Conservation (phyloP, 2,329 filamentous ascomycete genomes). For the Emericellopsis atlantica region DNA sequence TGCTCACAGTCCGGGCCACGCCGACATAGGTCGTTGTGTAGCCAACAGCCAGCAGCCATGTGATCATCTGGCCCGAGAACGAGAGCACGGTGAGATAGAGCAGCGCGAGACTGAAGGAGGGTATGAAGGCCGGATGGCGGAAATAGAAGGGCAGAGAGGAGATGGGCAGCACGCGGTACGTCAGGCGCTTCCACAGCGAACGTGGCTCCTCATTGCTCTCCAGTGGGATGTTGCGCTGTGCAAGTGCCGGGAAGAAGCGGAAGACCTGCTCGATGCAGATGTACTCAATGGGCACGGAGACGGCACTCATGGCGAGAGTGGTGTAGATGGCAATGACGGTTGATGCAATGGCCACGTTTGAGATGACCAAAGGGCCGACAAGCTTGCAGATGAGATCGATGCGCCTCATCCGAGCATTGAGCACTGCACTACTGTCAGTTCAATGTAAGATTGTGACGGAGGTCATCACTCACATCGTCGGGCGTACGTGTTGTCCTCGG, state of each 20-base stretch:
- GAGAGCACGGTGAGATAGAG: conserved; percentile 50
- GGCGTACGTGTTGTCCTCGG: conserved; percentile 3
- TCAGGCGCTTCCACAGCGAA: not conserved
- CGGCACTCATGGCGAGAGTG: conserved; percentile 33
- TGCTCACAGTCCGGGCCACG: conserved; percentile 36
- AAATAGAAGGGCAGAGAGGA: conserved; percentile 30
- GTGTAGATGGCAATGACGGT: conserved; percentile 32
- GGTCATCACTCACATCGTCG: not conserved
- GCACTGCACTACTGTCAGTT: conserved; percentile 12
- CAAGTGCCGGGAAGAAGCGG: conserved; percentile 10
- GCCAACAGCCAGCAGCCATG: conserved; percentile 43
- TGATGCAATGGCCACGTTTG: conserved; percentile 34
- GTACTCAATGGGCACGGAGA: conserved; percentile 38
- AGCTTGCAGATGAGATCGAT: conserved; percentile 50
- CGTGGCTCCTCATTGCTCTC: not conserved
- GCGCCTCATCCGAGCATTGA: conserved; percentile 49
- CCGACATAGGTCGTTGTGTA: conserved; percentile 39
- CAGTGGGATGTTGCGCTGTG: not conserved
- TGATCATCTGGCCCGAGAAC: conserved; percentile 51
- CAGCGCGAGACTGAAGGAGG: conserved; percentile 45
- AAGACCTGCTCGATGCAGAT: conserved; percentile 29
- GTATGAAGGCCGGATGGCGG: conserved; percentile 40
- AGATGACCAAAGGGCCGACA: conserved; percentile 40
- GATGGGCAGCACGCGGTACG: not conserved
- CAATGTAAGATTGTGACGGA: conserved; percentile 2